Evolutionary conservation across 148 eudicot species (phyloP).

Genomic region (Bassia scoparia): DNA sequence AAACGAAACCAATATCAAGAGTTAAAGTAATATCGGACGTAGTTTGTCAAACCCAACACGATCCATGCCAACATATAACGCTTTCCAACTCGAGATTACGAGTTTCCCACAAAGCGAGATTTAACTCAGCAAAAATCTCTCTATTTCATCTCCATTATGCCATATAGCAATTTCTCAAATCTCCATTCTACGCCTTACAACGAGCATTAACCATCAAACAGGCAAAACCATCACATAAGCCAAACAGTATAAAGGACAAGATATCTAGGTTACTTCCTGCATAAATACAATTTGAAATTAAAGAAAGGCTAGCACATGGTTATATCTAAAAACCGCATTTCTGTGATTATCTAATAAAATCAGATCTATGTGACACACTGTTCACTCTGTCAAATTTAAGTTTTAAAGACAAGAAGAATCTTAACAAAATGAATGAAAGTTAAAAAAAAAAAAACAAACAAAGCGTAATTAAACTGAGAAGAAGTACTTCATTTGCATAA

Average conservation of each 20-base stretch:
- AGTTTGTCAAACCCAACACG: slow-evolving; percentile 28
- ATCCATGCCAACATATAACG: slow-evolving; percentile 45
- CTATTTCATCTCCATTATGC: slow-evolving; percentile 23
- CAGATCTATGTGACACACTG: no score
- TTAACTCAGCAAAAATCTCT: slow-evolving; percentile 36
- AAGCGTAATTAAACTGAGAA: neutral
- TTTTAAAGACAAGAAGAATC: neutral
- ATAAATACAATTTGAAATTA: no score
- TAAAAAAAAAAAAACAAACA: neutral
- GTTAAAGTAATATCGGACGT: slow-evolving; percentile 39
- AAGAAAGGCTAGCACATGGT: neutral
- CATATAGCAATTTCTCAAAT: slow-evolving; percentile 44
- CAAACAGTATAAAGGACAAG: neutral
- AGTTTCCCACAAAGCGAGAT: slow-evolving; percentile 42
- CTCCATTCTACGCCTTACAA: slow-evolving; percentile 66
- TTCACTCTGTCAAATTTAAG: no score
- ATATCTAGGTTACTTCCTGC: no score
- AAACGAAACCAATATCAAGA: slow-evolving; percentile 42
- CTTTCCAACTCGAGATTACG: slow-evolving; percentile 35
- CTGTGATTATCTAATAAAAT: neutral
- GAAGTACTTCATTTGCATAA: neutral
- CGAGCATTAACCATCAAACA: no score
- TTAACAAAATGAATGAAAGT: neutral
- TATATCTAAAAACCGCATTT: neutral
- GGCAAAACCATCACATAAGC: neutral